Evolutionary conservation across 495 filamentous ascomycete genomes (phyloP).

Genomic region (Arthonia radiata): DNA sequence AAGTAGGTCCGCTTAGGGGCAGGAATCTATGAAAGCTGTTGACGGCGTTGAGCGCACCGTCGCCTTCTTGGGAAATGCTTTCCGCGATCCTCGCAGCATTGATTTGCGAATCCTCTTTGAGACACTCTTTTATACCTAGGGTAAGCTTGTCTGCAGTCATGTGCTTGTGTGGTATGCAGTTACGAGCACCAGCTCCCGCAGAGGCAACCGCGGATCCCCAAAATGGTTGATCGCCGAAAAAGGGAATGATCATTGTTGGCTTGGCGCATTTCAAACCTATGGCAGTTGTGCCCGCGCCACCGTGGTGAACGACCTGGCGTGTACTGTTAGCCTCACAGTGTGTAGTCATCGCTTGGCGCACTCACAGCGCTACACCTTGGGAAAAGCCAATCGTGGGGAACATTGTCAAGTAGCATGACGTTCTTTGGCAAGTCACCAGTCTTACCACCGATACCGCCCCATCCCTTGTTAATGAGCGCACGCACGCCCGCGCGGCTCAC

Average conservation of each 20-base stretch:
- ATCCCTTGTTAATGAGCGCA: constrained; percentile 39
- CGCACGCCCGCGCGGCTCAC: constrained; percentile 31
- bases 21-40: constrained; percentile 42
- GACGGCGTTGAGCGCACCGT: constrained; percentile 51
- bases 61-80: constrained; percentile 39
- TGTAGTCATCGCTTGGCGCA: no score
- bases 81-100: constrained; percentile 34
- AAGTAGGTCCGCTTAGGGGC: constrained; percentile 24
- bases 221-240: constrained; percentile 51
- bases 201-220: constrained; percentile 31
- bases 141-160: constrained; percentile 44
- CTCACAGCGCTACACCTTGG: constrained; percentile 1
- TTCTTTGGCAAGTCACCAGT: constrained; percentile 21
- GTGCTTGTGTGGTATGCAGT: no score
- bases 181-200: constrained; percentile 2
- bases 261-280: constrained; percentile 1
- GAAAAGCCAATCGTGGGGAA: constrained; percentile 32
- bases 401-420: constrained; percentile 38
- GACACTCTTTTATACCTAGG: constrained; percentile 41
- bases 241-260: constrained; percentile 3
- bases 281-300: constrained; percentile 5
- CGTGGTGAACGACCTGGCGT: constrained; percentile 6
- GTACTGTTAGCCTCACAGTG: no score
- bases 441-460: constrained; percentile 36
- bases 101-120: constrained; percentile 28